Evolutionary conservation across 441 rosid genomes (phyloP).

Genomic region (Corymbia citriodora): DNA sequence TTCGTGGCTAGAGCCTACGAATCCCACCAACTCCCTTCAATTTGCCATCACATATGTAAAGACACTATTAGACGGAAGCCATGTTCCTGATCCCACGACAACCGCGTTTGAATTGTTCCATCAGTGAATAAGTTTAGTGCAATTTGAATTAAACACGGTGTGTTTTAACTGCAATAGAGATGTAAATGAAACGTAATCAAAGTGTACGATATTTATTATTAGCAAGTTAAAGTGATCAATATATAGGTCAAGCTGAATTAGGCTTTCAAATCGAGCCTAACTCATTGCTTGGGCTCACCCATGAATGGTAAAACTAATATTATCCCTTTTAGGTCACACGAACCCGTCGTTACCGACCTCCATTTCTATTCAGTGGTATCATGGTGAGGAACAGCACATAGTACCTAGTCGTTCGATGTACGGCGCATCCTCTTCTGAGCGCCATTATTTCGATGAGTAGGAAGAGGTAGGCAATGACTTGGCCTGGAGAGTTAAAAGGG

Average conservation of each 20-base stretch:
- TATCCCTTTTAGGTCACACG: not conserved
- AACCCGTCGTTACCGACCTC: not conserved
- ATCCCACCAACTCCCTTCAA: not conserved
- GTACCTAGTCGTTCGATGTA: not conserved
- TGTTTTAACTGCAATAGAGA: not conserved
- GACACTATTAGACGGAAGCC: not conserved
- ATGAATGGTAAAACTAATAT: not conserved
- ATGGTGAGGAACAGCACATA: not conserved
- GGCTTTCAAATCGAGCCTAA: not conserved
- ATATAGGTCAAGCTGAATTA: not conserved
- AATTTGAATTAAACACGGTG: not conserved
- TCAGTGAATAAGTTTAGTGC: not conserved
- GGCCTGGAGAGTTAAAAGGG: not conserved
- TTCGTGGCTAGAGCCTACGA: too few relatives aligned
- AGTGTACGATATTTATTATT: not conserved
- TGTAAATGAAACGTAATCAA: not conserved
- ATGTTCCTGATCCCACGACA: not conserved
- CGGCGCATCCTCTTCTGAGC: not conserved
- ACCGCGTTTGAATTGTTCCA: not conserved
- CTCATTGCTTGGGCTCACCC: not conserved
- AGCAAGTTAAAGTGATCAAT: not conserved
- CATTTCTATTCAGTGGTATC: not conserved
- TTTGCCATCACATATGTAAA: not conserved
- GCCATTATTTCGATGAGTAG: not conserved
- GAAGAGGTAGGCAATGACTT: not conserved